These are phyloP conservation scores for Acacia melanoxylon DNA, from an alignment of 306 rosid species.

Conservation along the genomic window DNA sequence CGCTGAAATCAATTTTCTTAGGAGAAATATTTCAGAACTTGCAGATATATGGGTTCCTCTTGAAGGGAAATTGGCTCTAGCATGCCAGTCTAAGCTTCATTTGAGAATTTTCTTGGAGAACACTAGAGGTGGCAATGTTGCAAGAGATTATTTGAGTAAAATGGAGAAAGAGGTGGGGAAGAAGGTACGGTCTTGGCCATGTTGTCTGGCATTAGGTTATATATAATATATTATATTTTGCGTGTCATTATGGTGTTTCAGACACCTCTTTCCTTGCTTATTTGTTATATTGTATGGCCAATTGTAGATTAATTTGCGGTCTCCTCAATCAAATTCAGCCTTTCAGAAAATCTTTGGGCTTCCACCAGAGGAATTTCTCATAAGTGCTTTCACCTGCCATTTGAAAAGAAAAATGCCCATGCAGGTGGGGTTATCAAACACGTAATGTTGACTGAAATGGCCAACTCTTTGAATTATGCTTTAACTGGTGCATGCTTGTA, in stretches of 20 bases:
- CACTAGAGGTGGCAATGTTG: conserved; percentile 76
- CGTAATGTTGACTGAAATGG: conserved; percentile 24
- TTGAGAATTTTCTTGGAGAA: conserved; percentile 90
- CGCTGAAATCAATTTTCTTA: conserved; percentile 87
- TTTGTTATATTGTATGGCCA: conserved; percentile 3
- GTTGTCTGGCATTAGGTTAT: neutral
- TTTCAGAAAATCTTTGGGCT: conserved; percentile 90
- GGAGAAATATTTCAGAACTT: conserved; percentile 75
- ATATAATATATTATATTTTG: neutral
- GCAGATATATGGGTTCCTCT: conserved; percentile 94
- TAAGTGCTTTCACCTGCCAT: conserved; percentile 96
- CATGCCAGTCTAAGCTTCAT: conserved; percentile 92
- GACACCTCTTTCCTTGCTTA: conserved; percentile 25
- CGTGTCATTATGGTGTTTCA: conserved; percentile 24
- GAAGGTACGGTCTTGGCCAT: conserved; percentile 57
- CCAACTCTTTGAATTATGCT: conserved; percentile 10
- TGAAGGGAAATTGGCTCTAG: conserved; percentile 89
- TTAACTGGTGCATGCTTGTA: conserved; percentile 18
- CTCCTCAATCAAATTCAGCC: conserved; percentile 95
- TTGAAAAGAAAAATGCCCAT: conserved; percentile 92
- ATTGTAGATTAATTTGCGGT: conserved; percentile 78
- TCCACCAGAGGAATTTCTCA: conserved; percentile 97
- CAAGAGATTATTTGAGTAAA: conserved; percentile 69
- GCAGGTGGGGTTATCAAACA: conserved; percentile 62
- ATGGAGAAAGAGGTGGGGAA: conserved; percentile 99